phyloP scores from a whole-genome alignment of 176 grass and related monocot genomes.

The Aegilops tauschii region DNA sequence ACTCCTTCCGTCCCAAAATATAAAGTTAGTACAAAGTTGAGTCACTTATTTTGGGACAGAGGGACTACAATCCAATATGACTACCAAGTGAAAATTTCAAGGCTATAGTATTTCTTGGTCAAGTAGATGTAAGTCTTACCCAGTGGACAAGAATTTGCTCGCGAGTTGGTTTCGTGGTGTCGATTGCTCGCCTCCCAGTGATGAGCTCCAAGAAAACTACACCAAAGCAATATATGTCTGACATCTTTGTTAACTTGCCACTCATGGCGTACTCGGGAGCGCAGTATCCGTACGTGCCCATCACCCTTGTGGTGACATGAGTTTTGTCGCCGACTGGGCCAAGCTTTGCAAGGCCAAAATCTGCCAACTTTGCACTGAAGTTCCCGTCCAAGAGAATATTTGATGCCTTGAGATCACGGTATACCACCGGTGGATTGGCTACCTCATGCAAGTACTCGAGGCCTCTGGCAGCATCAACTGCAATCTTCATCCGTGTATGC shows the following conservation, averaged over 20 bases:
- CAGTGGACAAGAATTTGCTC: slow-evolving; percentile 90
- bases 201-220: slow-evolving; percentile 85
- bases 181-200: slow-evolving; percentile 83
- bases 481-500: slow-evolving; percentile 81
- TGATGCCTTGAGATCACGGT: slow-evolving; percentile 77
- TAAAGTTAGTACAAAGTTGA: too few relatives aligned
- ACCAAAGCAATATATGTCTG: slow-evolving; percentile 89
- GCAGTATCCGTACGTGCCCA: slow-evolving; percentile 93
- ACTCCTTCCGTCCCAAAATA: too few relatives aligned
- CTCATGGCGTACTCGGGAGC: slow-evolving; percentile 84
- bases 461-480: slow-evolving; percentile 69
- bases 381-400: slow-evolving; percentile 72
- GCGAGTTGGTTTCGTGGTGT: slow-evolving; percentile 60
- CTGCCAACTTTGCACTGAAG: slow-evolving; percentile 70
- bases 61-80: background rate
- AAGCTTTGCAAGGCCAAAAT: slow-evolving; percentile 88
- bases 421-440: slow-evolving; percentile 85
- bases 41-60: too few relatives aligned
- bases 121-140: slow-evolving; percentile 41
- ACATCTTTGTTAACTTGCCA: slow-evolving; percentile 84
- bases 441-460: slow-evolving; percentile 80
- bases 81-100: background rate
- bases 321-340: slow-evolving; percentile 67
- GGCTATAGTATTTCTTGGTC: background rate
- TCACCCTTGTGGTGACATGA: slow-evolving; percentile 81